Conservation (phyloP, 805 yeast species). For the Cephaloascus fragrans region DNA sequence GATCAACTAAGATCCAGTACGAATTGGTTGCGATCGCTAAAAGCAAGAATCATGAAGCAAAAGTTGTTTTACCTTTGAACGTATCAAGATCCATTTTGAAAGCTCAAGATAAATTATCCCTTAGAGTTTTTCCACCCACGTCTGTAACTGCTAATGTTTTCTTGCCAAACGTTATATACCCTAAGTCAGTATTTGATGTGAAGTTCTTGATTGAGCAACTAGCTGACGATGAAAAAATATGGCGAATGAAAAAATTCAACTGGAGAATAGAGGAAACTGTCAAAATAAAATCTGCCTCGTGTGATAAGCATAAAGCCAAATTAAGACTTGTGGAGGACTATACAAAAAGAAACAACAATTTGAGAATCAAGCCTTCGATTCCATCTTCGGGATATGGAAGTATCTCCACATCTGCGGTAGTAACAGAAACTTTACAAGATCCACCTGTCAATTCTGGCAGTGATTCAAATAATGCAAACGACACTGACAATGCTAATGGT, state of each 20-base stretch:
- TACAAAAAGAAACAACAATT: background rate
- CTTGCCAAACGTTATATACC: conserved; percentile 82
- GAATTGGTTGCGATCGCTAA: conserved; percentile 58
- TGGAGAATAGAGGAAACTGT: conserved; percentile 87
- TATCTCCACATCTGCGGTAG: conserved; percentile 17
- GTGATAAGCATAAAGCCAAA: conserved; percentile 47
- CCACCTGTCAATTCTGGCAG: background rate
- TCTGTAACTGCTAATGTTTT: conserved; percentile 80
- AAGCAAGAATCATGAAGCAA: conserved; percentile 14
- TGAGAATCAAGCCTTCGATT: background rate
- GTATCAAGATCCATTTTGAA: conserved; percentile 69
- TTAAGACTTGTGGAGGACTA: conserved; percentile 34
- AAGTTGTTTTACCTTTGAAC: conserved; percentile 52
- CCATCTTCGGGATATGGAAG: conserved; percentile 3
- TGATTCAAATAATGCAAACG: background rate
- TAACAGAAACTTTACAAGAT: conserved; percentile 8
- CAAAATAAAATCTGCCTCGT: conserved; percentile 49
- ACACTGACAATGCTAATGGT: conserved; percentile 13
- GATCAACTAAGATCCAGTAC: conserved; percentile 52
- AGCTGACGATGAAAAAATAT: conserved; percentile 48
- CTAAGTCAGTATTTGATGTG: conserved; percentile 75
- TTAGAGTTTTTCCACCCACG: conserved; percentile 94
- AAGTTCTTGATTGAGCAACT: conserved; percentile 77
- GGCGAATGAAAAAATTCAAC: conserved; percentile 85
- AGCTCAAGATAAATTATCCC: conserved; percentile 78